A percentile compares a stretch with the other conserved stretches of the same genome.
These are phyloP conservation scores for Aspergillus bertholletiae DNA, from an alignment of 495 filamentous ascomycete species.

Conservation along the genomic window DNA sequence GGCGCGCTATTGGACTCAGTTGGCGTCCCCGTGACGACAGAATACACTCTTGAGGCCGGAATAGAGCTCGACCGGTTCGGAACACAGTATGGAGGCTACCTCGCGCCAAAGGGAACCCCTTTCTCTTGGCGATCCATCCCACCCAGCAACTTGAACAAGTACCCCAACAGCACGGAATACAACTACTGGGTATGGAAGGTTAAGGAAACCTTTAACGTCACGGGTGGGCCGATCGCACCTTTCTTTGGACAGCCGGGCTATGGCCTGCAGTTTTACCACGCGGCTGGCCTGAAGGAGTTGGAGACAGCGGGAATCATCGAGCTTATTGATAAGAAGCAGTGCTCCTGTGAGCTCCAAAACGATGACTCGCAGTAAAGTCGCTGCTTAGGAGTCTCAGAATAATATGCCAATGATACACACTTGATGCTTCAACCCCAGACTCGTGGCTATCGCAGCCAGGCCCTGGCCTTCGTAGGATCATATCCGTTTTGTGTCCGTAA, in stretches of 20 bases:
- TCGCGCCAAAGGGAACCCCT: slow-evolving; percentile 45
- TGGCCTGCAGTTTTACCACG: slow-evolving; percentile 45
- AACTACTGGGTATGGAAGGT: slow-evolving; percentile 57
- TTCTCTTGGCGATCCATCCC: slow-evolving; percentile 52
- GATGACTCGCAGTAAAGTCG: neutral
- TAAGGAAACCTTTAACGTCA: slow-evolving; percentile 34
- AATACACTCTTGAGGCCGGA: slow-evolving; percentile 40
- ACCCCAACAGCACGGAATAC: slow-evolving; percentile 39
- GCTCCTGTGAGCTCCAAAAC: neutral
- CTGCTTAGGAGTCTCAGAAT: too few species aligned
- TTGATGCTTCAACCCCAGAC: too few species aligned
- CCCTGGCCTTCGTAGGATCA: too few species aligned
- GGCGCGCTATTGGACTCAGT: slow-evolving; percentile 40
- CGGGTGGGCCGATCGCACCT: slow-evolving; percentile 48
- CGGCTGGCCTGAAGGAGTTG: slow-evolving; percentile 18
- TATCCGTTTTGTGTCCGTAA: too few species aligned
- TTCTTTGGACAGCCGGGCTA: slow-evolving; percentile 59
- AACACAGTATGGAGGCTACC: slow-evolving; percentile 39
- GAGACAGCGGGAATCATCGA: neutral
- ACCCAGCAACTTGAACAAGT: slow-evolving; percentile 45
- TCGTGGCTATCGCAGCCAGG: too few species aligned
- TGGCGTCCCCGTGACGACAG: slow-evolving; percentile 37
- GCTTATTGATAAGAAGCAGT: neutral
- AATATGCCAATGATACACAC: too few species aligned
- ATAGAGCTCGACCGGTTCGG: slow-evolving; percentile 56